Evolutionary conservation across 768 basidiomycete genomes (phyloP).

Genomic region (Albatrellus ellisii): DNA sequence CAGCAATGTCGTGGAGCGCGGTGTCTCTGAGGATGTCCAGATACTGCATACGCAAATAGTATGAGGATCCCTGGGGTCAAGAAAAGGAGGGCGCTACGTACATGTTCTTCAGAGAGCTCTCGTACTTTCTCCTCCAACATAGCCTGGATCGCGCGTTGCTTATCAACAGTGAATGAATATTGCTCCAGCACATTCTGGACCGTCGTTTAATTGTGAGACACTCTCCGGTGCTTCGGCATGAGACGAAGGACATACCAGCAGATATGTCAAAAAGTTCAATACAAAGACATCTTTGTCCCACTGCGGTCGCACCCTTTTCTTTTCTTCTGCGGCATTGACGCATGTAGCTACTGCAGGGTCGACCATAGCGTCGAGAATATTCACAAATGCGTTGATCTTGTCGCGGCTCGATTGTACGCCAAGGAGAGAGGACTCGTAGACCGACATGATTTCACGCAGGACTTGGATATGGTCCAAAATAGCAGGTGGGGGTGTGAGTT

Average conservation of each 20-base stretch:
- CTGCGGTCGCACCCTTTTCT: conserved; percentile 40
- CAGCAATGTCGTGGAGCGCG: conserved; percentile 34
- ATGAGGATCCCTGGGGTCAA: conserved; percentile 1
- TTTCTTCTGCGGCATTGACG: conserved; percentile 49
- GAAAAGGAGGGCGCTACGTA: conserved; percentile 25
- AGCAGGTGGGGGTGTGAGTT: conserved; percentile 57
- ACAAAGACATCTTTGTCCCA: conserved; percentile 84
- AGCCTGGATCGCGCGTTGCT: conserved; percentile 42
- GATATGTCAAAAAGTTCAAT: conserved; percentile 74
- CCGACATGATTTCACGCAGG: conserved; percentile 69
- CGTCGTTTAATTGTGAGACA: too few species aligned
- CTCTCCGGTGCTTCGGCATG: neutral
- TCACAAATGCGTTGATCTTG: too few species aligned
- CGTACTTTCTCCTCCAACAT: conserved; percentile 50
- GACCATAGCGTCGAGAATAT: conserved; percentile 71
- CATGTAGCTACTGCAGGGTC: conserved; percentile 79
- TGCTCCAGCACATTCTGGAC: conserved; percentile 54
- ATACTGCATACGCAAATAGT: conserved; percentile 23
- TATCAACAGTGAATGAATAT: conserved; percentile 52
- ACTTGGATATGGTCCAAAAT: conserved; percentile 78
- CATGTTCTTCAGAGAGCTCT: conserved; percentile 71
- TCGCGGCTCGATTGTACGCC: too few species aligned
- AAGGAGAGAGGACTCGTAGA: conserved; percentile 33
- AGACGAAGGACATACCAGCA: conserved; percentile 43
- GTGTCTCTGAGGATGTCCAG: conserved; percentile 39